A percentile compares a stretch with the other conserved stretches of the same genome.
phyloP scores from a whole-genome alignment of 2,329 filamentous ascomycete species.

The Stagonosporopsis vannaccii region DNA sequence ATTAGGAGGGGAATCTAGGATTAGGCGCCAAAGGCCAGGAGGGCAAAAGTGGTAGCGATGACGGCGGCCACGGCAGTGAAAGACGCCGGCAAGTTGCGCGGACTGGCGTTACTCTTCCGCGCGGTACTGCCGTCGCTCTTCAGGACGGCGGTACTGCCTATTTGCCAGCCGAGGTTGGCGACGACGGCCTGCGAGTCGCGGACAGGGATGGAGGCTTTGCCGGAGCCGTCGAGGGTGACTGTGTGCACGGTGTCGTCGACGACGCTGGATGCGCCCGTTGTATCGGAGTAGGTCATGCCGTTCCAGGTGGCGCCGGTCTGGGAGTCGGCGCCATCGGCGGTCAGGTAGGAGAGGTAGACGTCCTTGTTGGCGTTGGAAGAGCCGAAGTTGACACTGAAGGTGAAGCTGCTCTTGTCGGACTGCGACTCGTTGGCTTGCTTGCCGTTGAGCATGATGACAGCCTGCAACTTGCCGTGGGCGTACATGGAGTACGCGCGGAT shows the following conservation, averaged over 20 bases:
- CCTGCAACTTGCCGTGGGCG: constrained; percentile 51
- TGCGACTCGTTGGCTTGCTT: constrained; percentile 53
- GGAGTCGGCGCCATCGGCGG: constrained; percentile 55
- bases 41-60: constrained; percentile 18
- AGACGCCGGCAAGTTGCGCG: constrained; percentile 17
- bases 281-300: constrained; percentile 54
- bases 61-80: constrained; percentile 21
- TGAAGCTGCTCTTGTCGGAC: constrained; percentile 49
- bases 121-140: constrained; percentile 36
- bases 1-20: constrained; percentile 7
- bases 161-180: constrained; percentile 53
- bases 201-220: constrained; percentile 37
- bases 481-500: constrained; percentile 57
- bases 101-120: constrained; percentile 38
- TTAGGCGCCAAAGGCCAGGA: constrained; percentile 10
- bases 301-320: constrained; percentile 56
- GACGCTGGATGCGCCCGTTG: constrained; percentile 51
- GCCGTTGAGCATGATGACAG: constrained; percentile 58
- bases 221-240: constrained; percentile 31
- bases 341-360: constrained; percentile 58
- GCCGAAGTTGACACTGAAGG: constrained; percentile 53
- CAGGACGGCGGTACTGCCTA: constrained; percentile 45
- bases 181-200: constrained; percentile 58
- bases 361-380: constrained; percentile 51
- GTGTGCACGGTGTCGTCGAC: constrained; percentile 45